Evolutionary conservation across 2,329 filamentous ascomycete genomes (phyloP), one percentile per base, ranked within the genome.

Genomic region (Colletotrichum coccodes): DNA sequence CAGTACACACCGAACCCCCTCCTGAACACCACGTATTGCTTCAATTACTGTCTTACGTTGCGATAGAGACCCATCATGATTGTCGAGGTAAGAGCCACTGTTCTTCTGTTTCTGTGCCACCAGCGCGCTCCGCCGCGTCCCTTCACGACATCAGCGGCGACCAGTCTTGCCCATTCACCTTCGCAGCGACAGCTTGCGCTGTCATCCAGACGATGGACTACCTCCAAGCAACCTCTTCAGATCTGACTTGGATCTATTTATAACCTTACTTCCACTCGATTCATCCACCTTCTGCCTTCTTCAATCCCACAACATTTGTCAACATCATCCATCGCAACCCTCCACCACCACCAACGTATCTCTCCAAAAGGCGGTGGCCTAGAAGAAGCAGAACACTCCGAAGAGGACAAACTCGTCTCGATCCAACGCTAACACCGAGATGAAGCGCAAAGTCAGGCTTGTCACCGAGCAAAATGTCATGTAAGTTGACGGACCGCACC

Each of bases 381-480:
- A 42, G 57, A 53, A 38, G 26, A 32, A 50, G 40, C 16, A 34
- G 6, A 46, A 28, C 12, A 34, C 42, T 21, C 18, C 12, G n/a
- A 40, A 21, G 7, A 6, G 49, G 11, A 7, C 4, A 16, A 34
- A 4, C 6, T 30, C 34, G 4, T n/a, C 21, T 40, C 44, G 57
- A 14, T 60, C 57, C n/a, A 60, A 47, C 53, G 60, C 71, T 70
- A 64, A 71, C 30, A 46, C 44, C 3, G 46, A 42, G 65, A 83
- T 91, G 76, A 92, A 98, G 88, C 90, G 96, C 77, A 93, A 90
- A 78, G 87, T 99, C 82, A 97, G 95, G 89, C 90, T 99, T 83
- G 88, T 98, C 74, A 98, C 96, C 59, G 91, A 96, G 84, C 95
- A 98, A 82, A 89, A 91, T 79, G 89, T 94, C 82, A 93, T 94